phyloP scores from a whole-genome alignment of 352 stramenopile species.

The Globisporangium paroecandrum region DNA sequence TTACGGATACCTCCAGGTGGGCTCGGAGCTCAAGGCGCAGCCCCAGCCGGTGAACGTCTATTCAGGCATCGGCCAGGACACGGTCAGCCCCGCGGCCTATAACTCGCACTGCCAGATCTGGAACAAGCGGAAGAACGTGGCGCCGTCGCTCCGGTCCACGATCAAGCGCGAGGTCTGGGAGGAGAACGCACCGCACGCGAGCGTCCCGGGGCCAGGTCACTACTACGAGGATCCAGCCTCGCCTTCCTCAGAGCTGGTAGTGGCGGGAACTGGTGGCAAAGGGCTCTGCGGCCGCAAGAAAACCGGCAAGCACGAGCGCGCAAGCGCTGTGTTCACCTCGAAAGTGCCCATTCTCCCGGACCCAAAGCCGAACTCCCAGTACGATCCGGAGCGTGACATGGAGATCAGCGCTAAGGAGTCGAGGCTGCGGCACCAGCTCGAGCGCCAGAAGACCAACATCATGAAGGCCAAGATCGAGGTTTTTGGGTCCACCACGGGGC shows the following conservation, averaged over 20 bases:
- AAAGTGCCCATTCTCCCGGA: constrained; percentile 62
- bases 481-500: constrained; percentile 68
- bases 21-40: constrained; percentile 41
- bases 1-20: constrained; percentile 59
- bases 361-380: constrained; percentile 37
- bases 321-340: constrained; percentile 71
- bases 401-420: constrained; percentile 55
- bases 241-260: not conserved
- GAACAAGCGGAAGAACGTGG: constrained; percentile 67
- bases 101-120: constrained; percentile 48
- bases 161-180: constrained; percentile 78
- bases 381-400: constrained; percentile 62
- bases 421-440: constrained; percentile 30
- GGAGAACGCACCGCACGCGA: constrained; percentile 41
- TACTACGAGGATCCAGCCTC: constrained; percentile 29
- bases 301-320: constrained; percentile 22
- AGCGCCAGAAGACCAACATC: constrained; percentile 22
- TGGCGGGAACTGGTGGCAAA: not conserved
- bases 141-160: constrained; percentile 59
- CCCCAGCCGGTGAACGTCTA: constrained; percentile 45
- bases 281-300: constrained; percentile 9
- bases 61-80: constrained; percentile 68
- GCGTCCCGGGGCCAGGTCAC: constrained; percentile 59
- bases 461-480: constrained; percentile 40
- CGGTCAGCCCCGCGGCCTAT: constrained; percentile 68